Conservation (phyloP, 2,329 filamentous ascomycete genomes). For the Fusarium nurragi region DNA sequence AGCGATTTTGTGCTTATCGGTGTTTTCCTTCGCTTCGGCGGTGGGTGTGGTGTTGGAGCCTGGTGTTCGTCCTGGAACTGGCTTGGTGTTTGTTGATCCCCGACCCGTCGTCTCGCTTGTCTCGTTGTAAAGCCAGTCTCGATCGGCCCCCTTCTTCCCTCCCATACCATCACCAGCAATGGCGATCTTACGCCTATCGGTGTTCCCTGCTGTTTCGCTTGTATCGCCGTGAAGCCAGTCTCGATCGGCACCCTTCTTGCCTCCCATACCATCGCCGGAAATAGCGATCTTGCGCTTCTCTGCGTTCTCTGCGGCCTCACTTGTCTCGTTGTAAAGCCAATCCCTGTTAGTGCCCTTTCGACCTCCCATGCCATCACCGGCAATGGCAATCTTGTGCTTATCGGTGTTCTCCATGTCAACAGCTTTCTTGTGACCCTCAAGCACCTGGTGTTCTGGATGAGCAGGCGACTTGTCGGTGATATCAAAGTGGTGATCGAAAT, state of each 20-base stretch:
- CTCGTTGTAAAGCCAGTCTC: constrained; percentile 54
- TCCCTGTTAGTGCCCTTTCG: constrained; percentile 62
- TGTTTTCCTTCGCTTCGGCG: constrained; percentile 19
- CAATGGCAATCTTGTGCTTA: constrained; percentile 55
- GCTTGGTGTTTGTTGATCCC: constrained; percentile 29
- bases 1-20: constrained; percentile 45
- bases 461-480: constrained; percentile 75
- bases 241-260: constrained; percentile 61
- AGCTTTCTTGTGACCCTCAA: too few species aligned
- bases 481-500: constrained; percentile 81
- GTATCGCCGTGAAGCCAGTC: constrained; percentile 65
- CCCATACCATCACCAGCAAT: constrained; percentile 73
- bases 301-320: constrained; percentile 18
- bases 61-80: constrained; percentile 50
- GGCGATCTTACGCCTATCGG: constrained; percentile 46
- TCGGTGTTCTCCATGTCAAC: constrained; percentile 69
- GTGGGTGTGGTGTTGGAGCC: constrained; percentile 8
- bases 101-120: constrained; percentile 49
- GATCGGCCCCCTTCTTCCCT: constrained; percentile 62
- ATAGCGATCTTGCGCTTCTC: constrained; percentile 51
- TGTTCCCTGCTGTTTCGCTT: constrained; percentile 44
- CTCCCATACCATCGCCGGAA: constrained; percentile 72
- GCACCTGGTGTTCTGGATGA: constrained; percentile 54
- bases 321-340: constrained; percentile 62
- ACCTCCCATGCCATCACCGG: constrained; percentile 74